Base-by-base conservation (phyloP, 176 grass and related monocot genomes). In the Calamus simplicifolius region DNA sequence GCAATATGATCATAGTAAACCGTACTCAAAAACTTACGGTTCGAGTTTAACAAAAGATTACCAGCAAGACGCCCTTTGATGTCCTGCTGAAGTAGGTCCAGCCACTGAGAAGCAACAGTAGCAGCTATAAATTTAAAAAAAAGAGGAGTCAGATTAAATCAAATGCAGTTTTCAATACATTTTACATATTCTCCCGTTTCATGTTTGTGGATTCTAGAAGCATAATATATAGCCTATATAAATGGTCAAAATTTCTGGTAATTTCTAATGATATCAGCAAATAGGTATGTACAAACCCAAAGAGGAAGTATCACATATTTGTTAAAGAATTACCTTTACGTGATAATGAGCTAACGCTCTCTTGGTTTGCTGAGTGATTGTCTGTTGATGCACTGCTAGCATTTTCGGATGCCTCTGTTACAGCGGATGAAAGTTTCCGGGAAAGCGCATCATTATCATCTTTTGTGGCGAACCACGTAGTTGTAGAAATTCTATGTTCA, bases 11-110 rank as follows among this genome's bases (percentile, higher is more conserved):
- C 35, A 43, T 13, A 13, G 2, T 43, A 43, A 43, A 43, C 10
- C 12, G 13, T 6, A 43, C 13, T 43, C 35, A 43, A 43, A 43
- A 43, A 12, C 35, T 3, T 43, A 75, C 10, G 28, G 30, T 61
- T 19, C 25, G 16, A 4, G 21, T 16, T 27, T 76, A 38, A 54
- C 49, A 58, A 55, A 75, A 18, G 50, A 55, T 66, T 83, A 98
- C 93, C 93, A 80, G 87, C 80, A 70, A 92, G 87, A 53, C 93
- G 84, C 25, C 93, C 93, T 81, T 89, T 79, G 62, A 98, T 88
- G 55, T 98, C 93, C 49, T 92, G 87, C 26, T 85, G 93, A 59
- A 98, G 73, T 29, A 98, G 79, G 29, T 88, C 93, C 79, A 98
- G 69, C 93, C 93, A 98, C 48, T 92, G 87, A 63, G 84, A 92